These are phyloP conservation scores for Ascochyta clinopodiicola DNA, from an alignment of 2,329 filamentous ascomycete species.

Conservation along the genomic window DNA sequence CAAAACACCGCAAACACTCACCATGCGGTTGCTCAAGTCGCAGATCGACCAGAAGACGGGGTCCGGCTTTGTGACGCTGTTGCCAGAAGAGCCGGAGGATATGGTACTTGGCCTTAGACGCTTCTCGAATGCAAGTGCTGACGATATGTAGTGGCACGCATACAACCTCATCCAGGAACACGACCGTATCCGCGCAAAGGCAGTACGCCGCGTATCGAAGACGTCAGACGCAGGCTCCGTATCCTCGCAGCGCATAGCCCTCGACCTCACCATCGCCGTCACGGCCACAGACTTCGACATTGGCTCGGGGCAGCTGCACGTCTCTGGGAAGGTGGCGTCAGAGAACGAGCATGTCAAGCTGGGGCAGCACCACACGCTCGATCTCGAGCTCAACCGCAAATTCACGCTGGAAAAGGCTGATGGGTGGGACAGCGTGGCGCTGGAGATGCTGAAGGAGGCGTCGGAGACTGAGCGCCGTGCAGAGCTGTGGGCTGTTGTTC, in stretches of 20 bases:
- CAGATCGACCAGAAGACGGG: slow-evolving; percentile 69
- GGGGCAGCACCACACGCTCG: slow-evolving; percentile 73
- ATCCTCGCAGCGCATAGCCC: slow-evolving; percentile 68
- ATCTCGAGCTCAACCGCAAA: slow-evolving; percentile 84
- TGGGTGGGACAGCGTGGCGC: slow-evolving; percentile 89
- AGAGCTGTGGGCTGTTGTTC: slow-evolving; percentile 86
- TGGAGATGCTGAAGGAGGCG: slow-evolving; percentile 78
- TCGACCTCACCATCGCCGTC: slow-evolving; percentile 69
- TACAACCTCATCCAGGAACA: slow-evolving; percentile 74
- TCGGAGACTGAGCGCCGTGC: slow-evolving; percentile 80
- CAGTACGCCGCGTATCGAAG: slow-evolving; percentile 69
- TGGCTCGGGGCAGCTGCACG: slow-evolving; percentile 71
- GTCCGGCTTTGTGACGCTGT: slow-evolving; percentile 68
- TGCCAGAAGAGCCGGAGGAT: slow-evolving; percentile 76
- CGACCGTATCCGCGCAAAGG: slow-evolving; percentile 70
- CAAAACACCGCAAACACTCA: neutral
- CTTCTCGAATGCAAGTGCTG: neutral
- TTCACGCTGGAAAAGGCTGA: slow-evolving; percentile 84
- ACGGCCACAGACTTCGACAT: slow-evolving; percentile 73
- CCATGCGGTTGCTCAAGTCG: slow-evolving; percentile 72
- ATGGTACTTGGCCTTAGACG: slow-evolving; percentile 59
- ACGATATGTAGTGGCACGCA: slow-evolving; percentile 69
- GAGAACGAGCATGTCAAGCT: slow-evolving; percentile 73
- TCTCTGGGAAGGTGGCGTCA: slow-evolving; percentile 68
- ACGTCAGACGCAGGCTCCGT: slow-evolving; percentile 68